These are phyloP conservation scores for Pichia membranifaciens DNA, from an alignment of 805 yeast genomes.

Conservation along the genomic window DNA sequence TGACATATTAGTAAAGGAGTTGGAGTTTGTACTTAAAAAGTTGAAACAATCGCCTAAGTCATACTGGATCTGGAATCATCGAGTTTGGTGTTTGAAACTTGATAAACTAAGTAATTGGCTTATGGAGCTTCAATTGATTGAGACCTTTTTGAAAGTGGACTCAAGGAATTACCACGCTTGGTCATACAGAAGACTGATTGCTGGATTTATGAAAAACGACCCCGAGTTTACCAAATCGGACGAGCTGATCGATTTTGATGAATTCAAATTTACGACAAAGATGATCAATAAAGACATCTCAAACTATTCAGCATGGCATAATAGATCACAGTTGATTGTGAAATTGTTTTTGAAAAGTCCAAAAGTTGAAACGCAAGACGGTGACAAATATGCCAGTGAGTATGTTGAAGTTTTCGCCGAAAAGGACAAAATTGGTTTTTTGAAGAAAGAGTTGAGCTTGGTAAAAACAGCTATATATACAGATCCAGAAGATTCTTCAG, in stretches of 20 bases:
- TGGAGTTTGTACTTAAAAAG: conserved; percentile 51
- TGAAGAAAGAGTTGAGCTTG: conserved; percentile 56
- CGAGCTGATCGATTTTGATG: conserved; percentile 35
- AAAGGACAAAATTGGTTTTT: conserved; percentile 25
- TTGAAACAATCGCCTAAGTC: conserved; percentile 74
- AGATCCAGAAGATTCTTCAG: conserved; percentile 91
- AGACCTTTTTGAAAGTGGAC: conserved; percentile 62
- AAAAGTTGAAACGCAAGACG: conserved; percentile 7
- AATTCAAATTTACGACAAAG: conserved; percentile 69
- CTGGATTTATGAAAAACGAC: conserved; percentile 29
- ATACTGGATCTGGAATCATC: conserved; percentile 95
- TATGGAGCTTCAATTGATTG: conserved; percentile 64
- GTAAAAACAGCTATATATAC: conserved; percentile 82
- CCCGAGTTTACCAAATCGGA: conserved; percentile 8
- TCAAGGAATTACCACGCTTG: conserved; percentile 91
- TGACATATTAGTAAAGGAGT: conserved; percentile 46
- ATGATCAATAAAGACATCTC: conserved; percentile 81
- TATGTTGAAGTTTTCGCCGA: conserved; percentile 18
- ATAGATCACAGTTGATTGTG: conserved; percentile 66
- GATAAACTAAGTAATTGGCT: conserved; percentile 54
- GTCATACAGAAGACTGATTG: conserved; percentile 81
- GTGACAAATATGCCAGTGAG: conserved; percentile 6
- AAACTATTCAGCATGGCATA: conserved; percentile 95
- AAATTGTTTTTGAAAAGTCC: conserved; percentile 34
- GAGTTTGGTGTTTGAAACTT: conserved; percentile 69